These are phyloP conservation scores for Trichocladium uniseriatum DNA, from an alignment of 495 filamentous ascomycete species.

Conservation along the genomic window DNA sequence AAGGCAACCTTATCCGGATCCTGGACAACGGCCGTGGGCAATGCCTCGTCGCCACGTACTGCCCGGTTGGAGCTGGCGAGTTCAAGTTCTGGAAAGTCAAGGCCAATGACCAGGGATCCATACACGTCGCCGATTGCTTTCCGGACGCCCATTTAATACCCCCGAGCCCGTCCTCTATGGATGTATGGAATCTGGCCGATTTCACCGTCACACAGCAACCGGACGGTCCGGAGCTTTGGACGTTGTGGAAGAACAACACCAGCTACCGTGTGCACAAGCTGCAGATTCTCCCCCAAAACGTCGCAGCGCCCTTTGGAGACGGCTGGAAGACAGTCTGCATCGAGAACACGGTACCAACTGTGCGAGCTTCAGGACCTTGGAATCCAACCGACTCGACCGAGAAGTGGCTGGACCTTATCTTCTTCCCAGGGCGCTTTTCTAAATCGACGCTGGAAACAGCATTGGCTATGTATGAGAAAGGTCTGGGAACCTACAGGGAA, in stretches of 20 bases:
- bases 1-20: conserved; percentile 63
- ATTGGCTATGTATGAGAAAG: conserved; percentile 61
- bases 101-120: conserved; percentile 49
- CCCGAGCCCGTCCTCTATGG: conserved; percentile 56
- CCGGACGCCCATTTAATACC: conserved; percentile 54
- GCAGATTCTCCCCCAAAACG: conserved; percentile 26
- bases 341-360: conserved; percentile 49
- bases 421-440: conserved; percentile 72
- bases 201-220: conserved; percentile 53
- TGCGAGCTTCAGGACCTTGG: conserved; percentile 46
- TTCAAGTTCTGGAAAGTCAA: conserved; percentile 92
- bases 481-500: conserved; percentile 36
- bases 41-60: conserved; percentile 75
- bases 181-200: conserved; percentile 80
- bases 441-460: conserved; percentile 73
- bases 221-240: conserved; percentile 57
- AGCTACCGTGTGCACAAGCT: conserved; percentile 60
- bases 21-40: conserved; percentile 54
- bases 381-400: conserved; percentile 57
- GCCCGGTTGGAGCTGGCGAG: conserved; percentile 71
- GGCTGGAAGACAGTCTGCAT: conserved; percentile 65
- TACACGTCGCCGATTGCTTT: conserved; percentile 63
- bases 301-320: conserved; percentile 50
- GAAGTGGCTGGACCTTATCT: conserved; percentile 64
- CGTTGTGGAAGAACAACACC: conserved; percentile 78